phyloP scores from a whole-genome alignment of 164 flowering plant genomes.

The Malania oleifera region DNA sequence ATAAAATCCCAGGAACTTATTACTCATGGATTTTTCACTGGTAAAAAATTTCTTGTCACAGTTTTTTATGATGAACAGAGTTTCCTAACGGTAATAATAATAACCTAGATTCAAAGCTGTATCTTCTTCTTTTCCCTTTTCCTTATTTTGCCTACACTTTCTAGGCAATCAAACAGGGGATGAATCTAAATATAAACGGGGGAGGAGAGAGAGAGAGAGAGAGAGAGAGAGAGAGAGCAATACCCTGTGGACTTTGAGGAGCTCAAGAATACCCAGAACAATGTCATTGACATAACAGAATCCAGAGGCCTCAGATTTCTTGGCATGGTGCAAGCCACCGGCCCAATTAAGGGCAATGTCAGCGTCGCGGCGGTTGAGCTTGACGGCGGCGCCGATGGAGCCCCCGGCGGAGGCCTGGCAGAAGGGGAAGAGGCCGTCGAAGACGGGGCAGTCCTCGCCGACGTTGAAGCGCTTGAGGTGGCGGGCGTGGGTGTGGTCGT shows the following conservation, averaged over 20 bases:
- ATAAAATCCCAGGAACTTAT: too few relatives aligned
- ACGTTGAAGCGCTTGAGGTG: slow-evolving; percentile 46
- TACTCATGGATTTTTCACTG: too few relatives aligned
- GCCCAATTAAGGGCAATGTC: slow-evolving; percentile 68
- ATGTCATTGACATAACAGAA: slow-evolving; percentile 64
- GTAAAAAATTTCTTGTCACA: too few relatives aligned
- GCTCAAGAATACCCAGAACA: slow-evolving; percentile 56
- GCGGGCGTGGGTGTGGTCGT: slow-evolving; percentile 28
- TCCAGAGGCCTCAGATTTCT: slow-evolving; percentile 63
- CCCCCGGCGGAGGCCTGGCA: slow-evolving; percentile 59
- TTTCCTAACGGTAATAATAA: too few relatives aligned
- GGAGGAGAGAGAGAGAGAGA: background rate
- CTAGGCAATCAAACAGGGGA: too few relatives aligned
- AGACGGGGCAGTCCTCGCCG: slow-evolving; percentile 65
- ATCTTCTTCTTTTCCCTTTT: too few relatives aligned
- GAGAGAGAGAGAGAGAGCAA: background rate
- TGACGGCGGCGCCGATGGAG: slow-evolving; percentile 51
- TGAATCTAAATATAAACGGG: background rate
- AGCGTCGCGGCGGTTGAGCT: slow-evolving; percentile 38
- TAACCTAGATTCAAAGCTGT: too few relatives aligned
- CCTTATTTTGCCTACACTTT: too few relatives aligned
- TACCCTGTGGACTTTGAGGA: slow-evolving; percentile 51
- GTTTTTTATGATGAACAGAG: too few relatives aligned
- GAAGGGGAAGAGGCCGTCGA: slow-evolving; percentile 45
- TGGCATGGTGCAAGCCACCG: slow-evolving; percentile 60